Evolutionary conservation across 495 filamentous ascomycete species (phyloP).

Genomic region (Glonium stellatum): DNA sequence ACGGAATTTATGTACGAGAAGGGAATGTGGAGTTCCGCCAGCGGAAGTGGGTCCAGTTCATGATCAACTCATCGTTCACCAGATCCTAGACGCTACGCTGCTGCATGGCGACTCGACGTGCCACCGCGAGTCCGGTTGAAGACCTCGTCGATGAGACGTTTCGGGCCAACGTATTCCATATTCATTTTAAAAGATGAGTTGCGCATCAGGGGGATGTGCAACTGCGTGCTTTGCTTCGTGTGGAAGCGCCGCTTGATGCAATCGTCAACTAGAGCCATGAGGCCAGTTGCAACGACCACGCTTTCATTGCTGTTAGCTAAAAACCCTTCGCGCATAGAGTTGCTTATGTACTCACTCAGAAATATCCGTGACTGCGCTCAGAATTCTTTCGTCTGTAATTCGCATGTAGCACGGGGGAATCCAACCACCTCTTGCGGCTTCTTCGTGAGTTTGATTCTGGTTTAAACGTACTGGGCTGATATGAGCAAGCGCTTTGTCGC

Average conservation of each 20-base stretch:
- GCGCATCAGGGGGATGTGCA: slow-evolving; percentile 47
- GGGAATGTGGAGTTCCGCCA: slow-evolving; percentile 8
- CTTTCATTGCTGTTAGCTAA: slow-evolving; percentile 42
- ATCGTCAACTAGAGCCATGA: slow-evolving; percentile 88
- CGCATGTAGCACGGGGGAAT: slow-evolving; percentile 83
- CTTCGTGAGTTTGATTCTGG: slow-evolving; percentile 60
- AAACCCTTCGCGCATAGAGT: neutral
- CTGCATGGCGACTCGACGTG: slow-evolving; percentile 14
- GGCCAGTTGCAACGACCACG: slow-evolving; percentile 80
- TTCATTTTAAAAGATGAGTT: slow-evolving; percentile 54
- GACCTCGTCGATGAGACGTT: slow-evolving; percentile 69
- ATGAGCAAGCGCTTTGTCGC: slow-evolving; percentile 61
- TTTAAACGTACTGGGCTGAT: slow-evolving; percentile 77
- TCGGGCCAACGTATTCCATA: slow-evolving; percentile 62
- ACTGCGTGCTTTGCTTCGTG: slow-evolving; percentile 52
- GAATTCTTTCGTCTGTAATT: slow-evolving; percentile 66
- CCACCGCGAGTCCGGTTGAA: slow-evolving; percentile 48
- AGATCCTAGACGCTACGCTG: slow-evolving; percentile 9
- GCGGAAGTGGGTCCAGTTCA: slow-evolving; percentile 1
- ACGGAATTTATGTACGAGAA: slow-evolving; percentile 23
- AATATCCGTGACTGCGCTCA: slow-evolving; percentile 66
- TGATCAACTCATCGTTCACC: neutral
- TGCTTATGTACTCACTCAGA: slow-evolving; percentile 72
- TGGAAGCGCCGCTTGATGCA: slow-evolving; percentile 78
- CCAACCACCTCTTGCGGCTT: slow-evolving; percentile 79